Conservation (phyloP, 2,329 filamentous ascomycete species). For the Colletotrichum somersetense region DNA sequence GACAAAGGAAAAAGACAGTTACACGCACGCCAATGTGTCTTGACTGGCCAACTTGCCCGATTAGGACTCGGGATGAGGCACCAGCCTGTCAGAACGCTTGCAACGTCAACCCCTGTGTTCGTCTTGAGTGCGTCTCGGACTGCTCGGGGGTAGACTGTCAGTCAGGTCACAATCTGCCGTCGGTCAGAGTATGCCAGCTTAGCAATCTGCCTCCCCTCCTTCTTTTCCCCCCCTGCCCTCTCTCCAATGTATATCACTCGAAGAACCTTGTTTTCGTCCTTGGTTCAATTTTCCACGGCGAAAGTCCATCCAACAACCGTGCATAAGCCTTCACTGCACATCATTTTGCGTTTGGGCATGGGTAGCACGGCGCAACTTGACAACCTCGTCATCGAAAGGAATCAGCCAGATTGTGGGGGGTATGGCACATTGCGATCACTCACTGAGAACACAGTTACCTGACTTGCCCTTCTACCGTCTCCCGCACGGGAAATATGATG, state of each 20-base stretch:
- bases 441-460: slow-evolving; percentile 12
- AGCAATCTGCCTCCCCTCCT: background rate
- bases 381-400: background rate
- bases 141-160: slow-evolving; percentile 14
- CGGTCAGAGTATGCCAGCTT: background rate
- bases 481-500: background rate
- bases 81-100: slow-evolving; percentile 36
- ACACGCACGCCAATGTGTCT: slow-evolving; percentile 1
- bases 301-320: slow-evolving; percentile 22
- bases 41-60: slow-evolving; percentile 36
- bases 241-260: background rate
- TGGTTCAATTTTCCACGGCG: slow-evolving; percentile 17
- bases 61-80: slow-evolving; percentile 35
- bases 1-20: slow-evolving; percentile 17
- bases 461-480: slow-evolving; percentile 8
- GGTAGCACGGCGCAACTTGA: slow-evolving; percentile 32
- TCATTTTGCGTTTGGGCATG: slow-evolving; percentile 40
- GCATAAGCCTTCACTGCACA: slow-evolving; percentile 32
- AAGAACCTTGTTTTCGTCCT: slow-evolving; percentile 1
- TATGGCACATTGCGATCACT: slow-evolving; percentile 23
- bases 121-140: slow-evolving; percentile 27
- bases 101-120: slow-evolving; percentile 28
- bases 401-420: slow-evolving; percentile 21
- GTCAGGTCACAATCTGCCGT: background rate
- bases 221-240: background rate